Evolutionary conservation across 1,284 basidiomycete species (phyloP), one percentile per base, ranked within the genome.

Genomic region (Caloboletus firmus): DNA sequence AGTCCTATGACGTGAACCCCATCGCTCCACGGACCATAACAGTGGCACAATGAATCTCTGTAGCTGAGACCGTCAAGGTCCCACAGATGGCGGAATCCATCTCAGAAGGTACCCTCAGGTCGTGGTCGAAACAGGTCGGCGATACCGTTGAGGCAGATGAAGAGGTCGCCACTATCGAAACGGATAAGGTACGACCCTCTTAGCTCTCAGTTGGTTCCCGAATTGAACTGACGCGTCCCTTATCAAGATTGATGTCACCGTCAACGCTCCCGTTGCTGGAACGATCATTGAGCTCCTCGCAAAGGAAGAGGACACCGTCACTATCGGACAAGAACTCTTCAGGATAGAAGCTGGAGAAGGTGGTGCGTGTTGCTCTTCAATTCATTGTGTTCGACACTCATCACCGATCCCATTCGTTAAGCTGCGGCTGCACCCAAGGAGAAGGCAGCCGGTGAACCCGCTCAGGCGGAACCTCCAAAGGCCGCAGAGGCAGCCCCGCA

Each of bases 71-170:
- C 54, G 84, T 99, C 68, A 95, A 98, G 79, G 96, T 99, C 45
- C 96, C 96, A 26, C 91, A 95, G 74, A 98, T 99, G 95, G 95
- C 96, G 51, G 96, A 99, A 74, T 98, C 95, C 62, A 97, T 99
- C 76, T 93, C 93, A 17, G 96, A 99, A 76, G 96, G 96, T 51
- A 99, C 96, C 6, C 80, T 99, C 58, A 98, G 95, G 77, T 82
- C 93, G 58, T 99, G 95, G 94, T 81, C 83, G 66, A 98, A 98
- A 79, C 85, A 95, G 76, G 87, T 92, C 48, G 96, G 96, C 41
- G 96, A 99, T 70, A 83, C 78, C 58, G 95, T 99, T 56, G 84
- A 88, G 70, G 88, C 81, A 40, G 94, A 98, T 71, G 96, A 99
- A 76, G 96, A 99, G 77, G 82, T 99, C 53, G 96, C 95, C 26